phyloP scores from a whole-genome alignment of 257 asterid species.

The Mentha longifolia region DNA sequence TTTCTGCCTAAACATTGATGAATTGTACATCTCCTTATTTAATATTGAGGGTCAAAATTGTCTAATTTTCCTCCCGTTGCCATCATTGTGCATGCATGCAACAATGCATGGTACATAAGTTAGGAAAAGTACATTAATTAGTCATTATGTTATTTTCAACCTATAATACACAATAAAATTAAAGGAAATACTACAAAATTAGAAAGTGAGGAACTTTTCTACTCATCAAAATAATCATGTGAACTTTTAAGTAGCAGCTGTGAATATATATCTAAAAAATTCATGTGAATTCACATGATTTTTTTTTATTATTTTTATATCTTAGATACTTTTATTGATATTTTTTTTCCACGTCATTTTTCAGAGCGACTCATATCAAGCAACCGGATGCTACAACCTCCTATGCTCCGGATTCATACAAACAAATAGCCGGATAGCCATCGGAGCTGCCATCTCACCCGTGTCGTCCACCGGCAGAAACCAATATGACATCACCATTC shows the following conservation, averaged over 20 bases:
- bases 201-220: neutral
- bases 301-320: too few species aligned
- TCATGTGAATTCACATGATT: neutral
- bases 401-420: slow-evolving; percentile 89
- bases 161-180: neutral
- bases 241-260: neutral
- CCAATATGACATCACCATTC: slow-evolving; percentile 81
- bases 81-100: slow-evolving; percentile 39
- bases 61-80: slow-evolving; percentile 10
- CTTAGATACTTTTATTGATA: neutral
- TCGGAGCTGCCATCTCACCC: slow-evolving; percentile 94
- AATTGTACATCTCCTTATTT: slow-evolving; percentile 39
- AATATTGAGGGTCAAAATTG: slow-evolving; percentile 36
- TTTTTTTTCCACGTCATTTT: neutral
- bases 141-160: slow-evolving; percentile 9
- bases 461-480: slow-evolving; percentile 50
- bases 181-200: neutral
- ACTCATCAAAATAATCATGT: neutral
- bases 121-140: slow-evolving; percentile 31
- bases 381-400: slow-evolving; percentile 93
- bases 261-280: neutral
- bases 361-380: slow-evolving; percentile 88
- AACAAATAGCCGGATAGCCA: slow-evolving; percentile 77
- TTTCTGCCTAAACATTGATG: slow-evolving; percentile 39
- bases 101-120: slow-evolving; percentile 32